Base-by-base conservation (phyloP, 1,284 basidiomycete species). In the Mycosarcoma mackinlayi region DNA sequence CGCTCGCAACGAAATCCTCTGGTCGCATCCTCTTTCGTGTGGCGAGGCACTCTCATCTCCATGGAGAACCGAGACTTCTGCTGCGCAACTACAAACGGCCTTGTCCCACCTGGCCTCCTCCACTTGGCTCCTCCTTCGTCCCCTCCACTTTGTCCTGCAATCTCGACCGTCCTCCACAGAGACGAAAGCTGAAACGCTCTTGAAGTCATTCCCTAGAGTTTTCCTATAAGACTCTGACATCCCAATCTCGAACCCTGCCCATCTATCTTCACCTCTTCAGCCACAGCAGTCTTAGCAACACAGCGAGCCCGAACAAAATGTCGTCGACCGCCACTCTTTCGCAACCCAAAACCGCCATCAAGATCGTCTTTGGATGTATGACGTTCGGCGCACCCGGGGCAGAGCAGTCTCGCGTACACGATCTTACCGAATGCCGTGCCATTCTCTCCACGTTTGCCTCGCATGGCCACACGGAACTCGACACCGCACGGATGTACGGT, bases 361-460 rank as follows among this genome's bases (percentile, higher is more conserved):
- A 70, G 37, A 50, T 76, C 54, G 67, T 68, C 33, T 68, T 85
- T 82, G 86, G 86, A 16, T 83, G 85, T 28, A 86, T 86, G 86
- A 87, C 86, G 11, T 83, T 84, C 45, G 84, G 84, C 31, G 69
- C 78, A 18, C 71, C 80, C 30, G 65, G 65, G 2, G 86, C 85
- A 18, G 84, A 84, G 23, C 84, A 85, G 39, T 85, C 86, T 2
- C 85, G 88, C 4, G 86, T 88, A 5, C 84, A 87, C 68, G 84
- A 86, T 62, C 64, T 89, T 31, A 83, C 86, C 57, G 85, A 86
- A 16, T 85, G 87, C 23, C 84, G 86, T 40, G 84, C 84, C 2
- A 88, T 89, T 49, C 79, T 89, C 25, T 86, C 88, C 68, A 84
- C 86, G 27, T 88, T 89, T 78, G 85, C 85, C 28, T 82, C 84